Evolutionary conservation across 1,139 yeast genomes (phyloP), one percentile per base, ranked within the genome.

Genomic region (Candida smagusa): DNA sequence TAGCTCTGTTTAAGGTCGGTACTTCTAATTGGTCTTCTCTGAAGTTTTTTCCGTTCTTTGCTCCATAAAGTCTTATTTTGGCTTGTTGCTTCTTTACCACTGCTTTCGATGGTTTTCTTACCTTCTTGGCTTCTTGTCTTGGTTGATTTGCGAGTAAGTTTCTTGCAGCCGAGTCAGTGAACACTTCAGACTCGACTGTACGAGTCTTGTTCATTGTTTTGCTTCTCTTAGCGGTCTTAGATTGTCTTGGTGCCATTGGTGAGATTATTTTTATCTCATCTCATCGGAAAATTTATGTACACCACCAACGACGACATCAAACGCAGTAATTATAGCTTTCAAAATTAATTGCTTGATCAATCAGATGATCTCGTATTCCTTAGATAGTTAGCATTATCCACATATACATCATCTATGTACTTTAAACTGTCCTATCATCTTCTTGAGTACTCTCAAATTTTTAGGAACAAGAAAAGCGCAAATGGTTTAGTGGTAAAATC

Each of bases 1-100:
- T 74, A 7, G 97, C 88, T 50, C 76, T 82, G 59, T 92, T 92
- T 52, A 90, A 72, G 22, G 74, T 70, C 27, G 97, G 97, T 34
- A 89, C 67, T 30, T 82, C 78, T 32, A 90, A 69, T 52, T 88
- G 95, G 42, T 80, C 81, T 51, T 89, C 97, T 22, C 79, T 70
- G 57, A 83, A 88, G 36, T 72, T 79, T 48, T 76, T 77, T 31
- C 78, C 77, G 53, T 79, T 81, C 54, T 78, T 76, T 36, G 81
- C 78, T 16, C 94, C 94, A 52, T 84, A 84, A 37, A 84, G 67
- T 55, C 85, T 72, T 36, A 78, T 68, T 46, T 69, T 71, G 29
- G 80, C 77, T 47, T 83, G 82, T 50, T 81, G 84, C 49, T 83
- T 83, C 61, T 81, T 82, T 30, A 79, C 74, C 30, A 68, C 68